phyloP scores from a whole-genome alignment of 164 flowering plant genomes.

The Protea cynaroides region DNA sequence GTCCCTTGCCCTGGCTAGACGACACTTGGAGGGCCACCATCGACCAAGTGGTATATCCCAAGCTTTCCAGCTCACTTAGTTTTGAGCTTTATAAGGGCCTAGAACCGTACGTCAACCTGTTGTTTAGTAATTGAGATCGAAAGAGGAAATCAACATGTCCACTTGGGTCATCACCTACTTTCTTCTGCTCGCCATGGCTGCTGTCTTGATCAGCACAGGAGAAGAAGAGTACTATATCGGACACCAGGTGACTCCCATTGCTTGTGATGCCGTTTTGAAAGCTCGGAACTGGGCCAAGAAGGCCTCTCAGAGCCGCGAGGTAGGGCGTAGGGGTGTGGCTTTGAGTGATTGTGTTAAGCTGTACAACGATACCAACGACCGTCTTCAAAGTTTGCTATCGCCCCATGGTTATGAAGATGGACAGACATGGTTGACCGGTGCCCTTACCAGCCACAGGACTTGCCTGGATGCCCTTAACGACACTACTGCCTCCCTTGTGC shows the following conservation, averaged over 20 bases:
- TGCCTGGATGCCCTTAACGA: conserved; percentile 55
- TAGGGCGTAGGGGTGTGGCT: conserved; percentile 9
- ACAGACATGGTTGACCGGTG: conserved; percentile 46
- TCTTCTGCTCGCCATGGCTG: conserved; percentile 9
- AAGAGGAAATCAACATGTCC: conserved; percentile 18
- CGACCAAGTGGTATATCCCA: no score
- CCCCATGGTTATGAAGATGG: conserved; percentile 30
- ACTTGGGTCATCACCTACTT: conserved; percentile 10
- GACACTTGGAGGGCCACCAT: no score
- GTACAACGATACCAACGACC: conserved; percentile 36
- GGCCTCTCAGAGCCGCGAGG: conserved; percentile 2
- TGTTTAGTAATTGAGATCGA: background rate
- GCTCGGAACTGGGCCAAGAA: conserved; percentile 19
- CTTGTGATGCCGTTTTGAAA: conserved; percentile 16
- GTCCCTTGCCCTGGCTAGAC: no score
- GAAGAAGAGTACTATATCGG: background rate
- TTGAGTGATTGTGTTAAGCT: conserved; percentile 42
- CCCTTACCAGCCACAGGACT: conserved; percentile 39
- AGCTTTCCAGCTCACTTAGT: no score
- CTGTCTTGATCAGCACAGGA: conserved; percentile 11
- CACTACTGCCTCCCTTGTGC: conserved; percentile 8
- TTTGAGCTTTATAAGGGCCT: no score
- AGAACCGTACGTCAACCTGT: no score
- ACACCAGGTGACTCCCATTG: conserved; percentile 13
- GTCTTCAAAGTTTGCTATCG: conserved; percentile 20